Evolutionary conservation across 768 basidiomycete genomes (phyloP), one percentile per base, ranked within the genome.

Genomic region (Pisolithus marmoratus): DNA sequence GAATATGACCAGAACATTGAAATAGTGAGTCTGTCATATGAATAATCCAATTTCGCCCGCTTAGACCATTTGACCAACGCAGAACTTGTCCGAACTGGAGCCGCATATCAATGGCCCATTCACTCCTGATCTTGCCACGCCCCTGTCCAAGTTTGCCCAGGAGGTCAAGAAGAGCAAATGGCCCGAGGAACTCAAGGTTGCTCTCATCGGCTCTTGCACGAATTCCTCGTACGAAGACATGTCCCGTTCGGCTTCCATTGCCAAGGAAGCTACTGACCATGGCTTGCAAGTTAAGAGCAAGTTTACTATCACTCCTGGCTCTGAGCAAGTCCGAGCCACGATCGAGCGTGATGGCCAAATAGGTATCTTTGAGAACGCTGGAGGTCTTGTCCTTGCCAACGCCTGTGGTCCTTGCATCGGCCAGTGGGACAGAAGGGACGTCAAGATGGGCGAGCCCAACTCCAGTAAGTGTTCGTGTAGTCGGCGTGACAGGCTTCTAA

Each of bases 211-310:
- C 48, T 98, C 96, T 44, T 99, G 96, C 85, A 98, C 96, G 69
- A 99, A 99, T 83, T 98, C 96, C 44, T 98, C 96, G 31, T 99
- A 99, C 68, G 96, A 99, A 75, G 96, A 99, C 74, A 96, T 98
- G 95, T 88, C 93, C 36, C 93, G 96, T 67, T 90, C 95, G 37
- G 95, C 93, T 26, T 88, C 88, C 42, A 96, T 99, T 66, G 93
- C 90, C 59, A 80, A 79, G 61, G 85, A 99, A 70, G 96, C 96
- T 54, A 72, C 84, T 47, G 77, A 77, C 6, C 95, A 95, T 65
- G 96, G 96, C 60, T 79, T 97, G 46, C 75, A 80, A 54, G 80
- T 84, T 67, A 90, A 94, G 83, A 91, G 90, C 76, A 84, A 85
- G 75, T 98, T 96, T 83, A 98, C 93, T 53, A 87, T 99, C 71